These are phyloP conservation scores for Hyphopichia khmerensis DNA, from an alignment of 1,139 yeast genomes.

Conservation along the genomic window DNA sequence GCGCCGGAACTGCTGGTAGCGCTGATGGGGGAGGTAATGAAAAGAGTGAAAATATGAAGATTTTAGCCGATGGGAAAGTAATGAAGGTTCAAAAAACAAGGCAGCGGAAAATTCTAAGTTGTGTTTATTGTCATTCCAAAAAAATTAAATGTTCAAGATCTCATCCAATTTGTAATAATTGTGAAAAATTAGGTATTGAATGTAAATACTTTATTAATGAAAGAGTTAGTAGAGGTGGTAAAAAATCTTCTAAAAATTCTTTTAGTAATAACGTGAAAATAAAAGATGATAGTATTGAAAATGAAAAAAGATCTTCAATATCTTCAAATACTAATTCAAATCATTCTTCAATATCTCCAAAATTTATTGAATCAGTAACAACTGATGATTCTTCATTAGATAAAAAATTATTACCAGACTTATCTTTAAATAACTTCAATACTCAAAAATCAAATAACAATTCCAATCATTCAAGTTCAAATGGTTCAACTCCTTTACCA, in stretches of 20 bases:
- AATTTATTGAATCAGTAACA: neutral
- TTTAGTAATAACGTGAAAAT: neutral
- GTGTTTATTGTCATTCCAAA: slow-evolving; percentile 62
- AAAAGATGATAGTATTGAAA: neutral
- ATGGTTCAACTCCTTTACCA: slow-evolving; percentile 2
- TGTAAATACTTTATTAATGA: slow-evolving; percentile 61
- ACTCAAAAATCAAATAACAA: no score
- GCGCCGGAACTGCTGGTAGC: neutral
- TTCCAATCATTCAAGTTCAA: neutral
- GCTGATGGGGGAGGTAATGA: neutral
- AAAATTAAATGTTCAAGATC: slow-evolving; percentile 59
- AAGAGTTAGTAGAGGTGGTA: slow-evolving; percentile 51
- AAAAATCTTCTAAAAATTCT: slow-evolving; percentile 20
- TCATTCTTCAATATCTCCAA: slow-evolving; percentile 1
- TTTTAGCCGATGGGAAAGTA: slow-evolving; percentile 37
- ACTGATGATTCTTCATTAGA: slow-evolving; percentile 1
- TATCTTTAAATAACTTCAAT: neutral
- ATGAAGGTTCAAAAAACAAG: slow-evolving; percentile 60
- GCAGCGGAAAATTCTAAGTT: slow-evolving; percentile 55
- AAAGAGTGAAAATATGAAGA: slow-evolving; percentile 2
- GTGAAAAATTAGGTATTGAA: slow-evolving; percentile 40
- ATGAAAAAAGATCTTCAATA: slow-evolving; percentile 1
- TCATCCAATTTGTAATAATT: slow-evolving; percentile 48
- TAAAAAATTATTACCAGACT: neutral
- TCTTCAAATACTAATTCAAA: neutral